Percentiles rank a stretch among this genome's conserved stretches.
phyloP scores from a whole-genome alignment of 2,329 filamentous ascomycete species.

The Talaromyces albobiverticillius region DNA sequence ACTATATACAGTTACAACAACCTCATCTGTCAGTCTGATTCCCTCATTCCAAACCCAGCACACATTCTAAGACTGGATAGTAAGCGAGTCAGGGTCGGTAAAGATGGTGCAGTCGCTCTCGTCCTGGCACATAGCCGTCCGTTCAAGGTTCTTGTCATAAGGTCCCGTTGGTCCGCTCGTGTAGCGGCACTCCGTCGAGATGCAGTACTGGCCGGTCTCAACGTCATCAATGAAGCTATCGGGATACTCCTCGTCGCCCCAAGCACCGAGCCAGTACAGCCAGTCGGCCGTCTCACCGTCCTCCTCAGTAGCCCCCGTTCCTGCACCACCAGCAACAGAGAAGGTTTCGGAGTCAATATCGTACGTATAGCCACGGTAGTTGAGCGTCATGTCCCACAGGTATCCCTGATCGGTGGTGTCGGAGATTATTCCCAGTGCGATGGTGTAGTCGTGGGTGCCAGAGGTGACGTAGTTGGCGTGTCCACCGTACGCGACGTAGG shows the following conservation, averaged over 20 bases:
- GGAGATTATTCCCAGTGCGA: constrained; percentile 1
- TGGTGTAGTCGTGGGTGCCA: constrained; percentile 6
- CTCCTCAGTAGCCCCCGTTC: constrained; percentile 1
- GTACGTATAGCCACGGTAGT: constrained; percentile 3
- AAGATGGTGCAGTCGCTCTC: constrained; percentile 21
- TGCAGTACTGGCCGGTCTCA: constrained; percentile 6
- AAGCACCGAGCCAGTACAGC: constrained; percentile 6
- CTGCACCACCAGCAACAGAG: background rate
- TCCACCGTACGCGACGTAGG: constrained; percentile 1
- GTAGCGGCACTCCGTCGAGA: constrained; percentile 3
- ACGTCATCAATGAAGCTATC: background rate
- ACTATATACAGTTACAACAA: no score
- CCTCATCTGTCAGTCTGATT: no score
- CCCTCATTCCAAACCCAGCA: no score
- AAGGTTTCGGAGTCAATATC: background rate
- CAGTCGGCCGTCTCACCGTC: background rate
- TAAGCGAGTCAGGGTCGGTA: no score
- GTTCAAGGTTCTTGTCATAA: constrained; percentile 6
- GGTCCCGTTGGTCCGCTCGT: constrained; percentile 7
- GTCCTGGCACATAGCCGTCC: constrained; percentile 4
- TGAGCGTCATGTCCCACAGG: constrained; percentile 10
- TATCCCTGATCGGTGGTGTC: constrained; percentile 4
- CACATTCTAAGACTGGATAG: no score
- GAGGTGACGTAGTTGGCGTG: constrained; percentile 12
- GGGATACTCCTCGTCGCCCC: constrained; percentile 9